Evolutionary conservation across 768 basidiomycete species (phyloP).

Genomic region (Rhodotorula kratochvilovae): DNA sequence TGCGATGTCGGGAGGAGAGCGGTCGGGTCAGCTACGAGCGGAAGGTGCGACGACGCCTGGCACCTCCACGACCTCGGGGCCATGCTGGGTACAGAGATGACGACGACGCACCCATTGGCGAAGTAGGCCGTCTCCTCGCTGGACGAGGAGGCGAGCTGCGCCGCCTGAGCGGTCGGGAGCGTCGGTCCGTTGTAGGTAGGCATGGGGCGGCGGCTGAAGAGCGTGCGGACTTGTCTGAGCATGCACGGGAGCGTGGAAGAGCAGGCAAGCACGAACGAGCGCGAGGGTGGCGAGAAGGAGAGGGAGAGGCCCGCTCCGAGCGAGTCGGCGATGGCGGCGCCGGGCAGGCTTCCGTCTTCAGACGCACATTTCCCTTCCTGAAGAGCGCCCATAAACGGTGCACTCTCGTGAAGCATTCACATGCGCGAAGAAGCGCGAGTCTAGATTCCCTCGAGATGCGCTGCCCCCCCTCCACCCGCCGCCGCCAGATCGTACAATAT

Average conservation of each 20-base stretch:
- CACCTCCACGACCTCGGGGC: no score
- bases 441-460: background rate
- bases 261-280: no score
- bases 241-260: constrained; percentile 3
- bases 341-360: no score
- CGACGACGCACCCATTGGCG: constrained; percentile 27
- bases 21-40: background rate
- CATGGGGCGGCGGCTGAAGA: constrained; percentile 19
- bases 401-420: no score
- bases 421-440: background rate
- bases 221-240: constrained; percentile 10
- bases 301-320: no score
- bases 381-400: no score
- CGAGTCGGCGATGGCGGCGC: no score
- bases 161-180: constrained; percentile 24
- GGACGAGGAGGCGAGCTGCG: background rate
- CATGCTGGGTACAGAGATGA: constrained; percentile 1
- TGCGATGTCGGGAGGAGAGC: background rate
- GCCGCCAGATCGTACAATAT: background rate
- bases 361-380: no score
- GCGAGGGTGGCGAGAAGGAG: background rate
- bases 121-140: constrained; percentile 11
- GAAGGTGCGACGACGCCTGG: no score
- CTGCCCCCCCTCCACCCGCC: no score
- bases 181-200: constrained; percentile 33